Percentiles rank a stretch among this genome's conserved stretches.
phyloP scores from a whole-genome alignment of 305 asterid genomes.

The Ilex paraguariensis region DNA sequence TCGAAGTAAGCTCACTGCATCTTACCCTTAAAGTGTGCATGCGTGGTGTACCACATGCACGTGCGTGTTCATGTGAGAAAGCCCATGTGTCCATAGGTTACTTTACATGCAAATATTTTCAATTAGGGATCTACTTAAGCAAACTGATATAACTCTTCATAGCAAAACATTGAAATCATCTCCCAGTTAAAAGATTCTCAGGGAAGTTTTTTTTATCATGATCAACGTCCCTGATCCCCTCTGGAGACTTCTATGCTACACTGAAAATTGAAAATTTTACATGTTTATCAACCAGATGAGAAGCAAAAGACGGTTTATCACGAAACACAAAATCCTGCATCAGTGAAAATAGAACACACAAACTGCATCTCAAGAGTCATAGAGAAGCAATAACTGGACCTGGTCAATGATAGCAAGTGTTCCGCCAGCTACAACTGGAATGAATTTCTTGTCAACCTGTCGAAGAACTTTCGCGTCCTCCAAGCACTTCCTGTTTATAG shows the following conservation, averaged over 20 bases:
- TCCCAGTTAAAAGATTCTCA: no score
- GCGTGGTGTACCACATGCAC: no score
- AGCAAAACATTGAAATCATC: no score
- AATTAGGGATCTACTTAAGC: no score
- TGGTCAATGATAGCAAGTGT: conserved; percentile 85
- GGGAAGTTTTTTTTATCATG: no score
- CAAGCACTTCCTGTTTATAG: conserved; percentile 68
- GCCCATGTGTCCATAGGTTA: no score
- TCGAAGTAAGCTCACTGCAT: background rate
- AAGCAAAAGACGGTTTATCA: background rate
- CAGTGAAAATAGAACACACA: conserved; percentile 1
- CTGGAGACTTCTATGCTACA: background rate
- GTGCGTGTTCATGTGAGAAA: no score
- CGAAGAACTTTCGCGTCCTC: conserved; percentile 74
- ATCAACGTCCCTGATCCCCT: no score
- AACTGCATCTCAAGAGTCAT: background rate
- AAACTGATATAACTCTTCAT: no score
- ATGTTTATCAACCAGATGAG: background rate
- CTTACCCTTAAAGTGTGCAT: no score
- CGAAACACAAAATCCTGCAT: background rate
- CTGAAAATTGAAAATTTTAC: no score
- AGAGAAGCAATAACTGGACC: conserved; percentile 33
- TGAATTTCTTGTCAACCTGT: conserved; percentile 94
- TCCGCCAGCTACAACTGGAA: conserved; percentile 74
- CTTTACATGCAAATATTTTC: no score